Percentiles rank a stretch among this genome's conserved stretches.
phyloP scores from a whole-genome alignment of 2,329 filamentous ascomycete genomes.

The Diaporthe nobilis region DNA sequence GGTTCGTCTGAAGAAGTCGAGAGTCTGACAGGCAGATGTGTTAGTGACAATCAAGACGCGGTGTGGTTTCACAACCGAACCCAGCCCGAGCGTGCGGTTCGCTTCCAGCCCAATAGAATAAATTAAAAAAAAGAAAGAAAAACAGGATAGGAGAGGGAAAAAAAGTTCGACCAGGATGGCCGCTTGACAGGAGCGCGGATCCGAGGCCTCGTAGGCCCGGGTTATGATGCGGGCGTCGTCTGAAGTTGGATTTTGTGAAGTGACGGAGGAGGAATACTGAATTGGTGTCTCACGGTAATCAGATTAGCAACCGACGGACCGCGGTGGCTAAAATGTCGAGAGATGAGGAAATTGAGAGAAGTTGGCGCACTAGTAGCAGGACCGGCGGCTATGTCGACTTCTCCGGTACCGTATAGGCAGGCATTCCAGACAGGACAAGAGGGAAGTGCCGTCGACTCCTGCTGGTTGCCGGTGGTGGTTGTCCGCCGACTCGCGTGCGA shows the following conservation, averaged over 20 bases:
- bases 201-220: neutral
- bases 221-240: conserved; percentile 20
- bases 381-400: conserved; percentile 4
- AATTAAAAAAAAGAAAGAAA: neutral
- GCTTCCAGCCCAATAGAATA: conserved; percentile 1
- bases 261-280: neutral
- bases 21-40: conserved; percentile 16
- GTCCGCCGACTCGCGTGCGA: neutral
- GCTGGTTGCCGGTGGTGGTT: neutral
- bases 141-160: neutral
- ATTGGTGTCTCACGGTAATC: neutral
- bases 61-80: conserved; percentile 20
- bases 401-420: conserved; percentile 7
- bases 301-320: conserved; percentile 6
- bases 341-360: neutral
- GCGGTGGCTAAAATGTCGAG: conserved; percentile 23
- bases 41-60: neutral
- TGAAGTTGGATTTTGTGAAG: neutral
- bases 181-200: neutral
- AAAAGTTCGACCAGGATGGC: neutral
- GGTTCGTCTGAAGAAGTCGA: conserved; percentile 19
- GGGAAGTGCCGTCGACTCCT: neutral
- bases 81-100: conserved; percentile 11
- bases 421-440: neutral
- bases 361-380: neutral